Evolutionary conservation across 345 rosid genomes (phyloP).

Genomic region (Salix exigua): DNA sequence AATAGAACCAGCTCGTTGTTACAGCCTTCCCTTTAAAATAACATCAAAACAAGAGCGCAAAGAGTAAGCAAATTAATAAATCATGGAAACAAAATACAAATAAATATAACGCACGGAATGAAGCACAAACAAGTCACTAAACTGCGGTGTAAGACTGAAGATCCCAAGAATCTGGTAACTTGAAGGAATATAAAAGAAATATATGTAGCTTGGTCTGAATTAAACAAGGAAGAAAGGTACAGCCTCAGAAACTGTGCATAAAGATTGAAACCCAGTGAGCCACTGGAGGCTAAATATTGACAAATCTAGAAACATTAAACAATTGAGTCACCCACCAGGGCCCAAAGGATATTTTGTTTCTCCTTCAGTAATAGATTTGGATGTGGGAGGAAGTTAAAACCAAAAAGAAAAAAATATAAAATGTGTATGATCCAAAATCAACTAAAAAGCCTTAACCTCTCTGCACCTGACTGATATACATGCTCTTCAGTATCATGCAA

Average conservation of each 20-base stretch:
- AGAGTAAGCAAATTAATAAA: background rate
- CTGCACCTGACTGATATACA: background rate
- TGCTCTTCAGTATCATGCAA: background rate
- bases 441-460: background rate
- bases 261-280: too few species aligned
- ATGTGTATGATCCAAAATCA: background rate
- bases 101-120: background rate
- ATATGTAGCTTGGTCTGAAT: background rate
- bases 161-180: background rate
- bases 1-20: background rate
- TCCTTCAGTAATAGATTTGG: background rate
- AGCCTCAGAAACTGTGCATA: too few species aligned
- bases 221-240: background rate
- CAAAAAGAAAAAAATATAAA: background rate
- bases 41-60: background rate
- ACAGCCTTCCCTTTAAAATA: background rate
- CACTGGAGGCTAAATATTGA: too few species aligned
- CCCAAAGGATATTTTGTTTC: background rate
- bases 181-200: background rate
- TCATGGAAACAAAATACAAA: background rate
- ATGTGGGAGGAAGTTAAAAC: background rate
- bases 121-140: background rate
- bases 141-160: background rate
- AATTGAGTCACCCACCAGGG: background rate
- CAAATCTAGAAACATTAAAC: background rate